Conservation (phyloP, 352 stramenopile species). For the Pythium phragmitis region DNA sequence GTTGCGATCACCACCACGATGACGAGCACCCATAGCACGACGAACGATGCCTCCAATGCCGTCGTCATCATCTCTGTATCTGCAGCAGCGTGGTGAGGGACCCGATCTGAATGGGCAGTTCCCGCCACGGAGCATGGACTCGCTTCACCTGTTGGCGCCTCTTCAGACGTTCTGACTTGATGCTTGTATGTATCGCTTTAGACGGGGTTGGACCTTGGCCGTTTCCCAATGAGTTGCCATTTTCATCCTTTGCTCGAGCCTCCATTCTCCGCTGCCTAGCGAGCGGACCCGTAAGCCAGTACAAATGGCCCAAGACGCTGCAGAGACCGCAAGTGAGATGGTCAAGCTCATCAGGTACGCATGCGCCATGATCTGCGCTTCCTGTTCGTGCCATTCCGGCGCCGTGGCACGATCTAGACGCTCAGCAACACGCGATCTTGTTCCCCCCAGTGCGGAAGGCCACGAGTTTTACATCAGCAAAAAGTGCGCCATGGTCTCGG, state of each 20-base stretch:
- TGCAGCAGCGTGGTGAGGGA: background rate
- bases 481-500: conserved; percentile 93
- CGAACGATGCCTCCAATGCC: conserved; percentile 42
- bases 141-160: conserved; percentile 7
- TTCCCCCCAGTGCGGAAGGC: conserved; percentile 82
- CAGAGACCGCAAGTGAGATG: conserved; percentile 57
- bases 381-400: background rate
- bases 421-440: conserved; percentile 11
- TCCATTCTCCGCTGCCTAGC: background rate
- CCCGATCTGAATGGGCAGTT: background rate
- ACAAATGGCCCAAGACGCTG: conserved; percentile 55
- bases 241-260: background rate
- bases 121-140: background rate
- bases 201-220: conserved; percentile 10
- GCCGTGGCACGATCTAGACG: conserved; percentile 2
- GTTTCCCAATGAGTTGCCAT: conserved; percentile 13
- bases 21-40: conserved; percentile 35
- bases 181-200: conserved; percentile 23
- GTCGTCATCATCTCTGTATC: background rate
- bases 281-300: too few relatives aligned
- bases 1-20: conserved; percentile 29
- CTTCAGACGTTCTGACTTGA: conserved; percentile 26
- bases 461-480: conserved; percentile 95
- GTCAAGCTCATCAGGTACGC: conserved; percentile 79
- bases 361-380: background rate